Evolutionary conservation across 148 eudicot genomes (phyloP), one percentile per base, ranked within the genome.

Genomic region (Bassia scoparia): DNA sequence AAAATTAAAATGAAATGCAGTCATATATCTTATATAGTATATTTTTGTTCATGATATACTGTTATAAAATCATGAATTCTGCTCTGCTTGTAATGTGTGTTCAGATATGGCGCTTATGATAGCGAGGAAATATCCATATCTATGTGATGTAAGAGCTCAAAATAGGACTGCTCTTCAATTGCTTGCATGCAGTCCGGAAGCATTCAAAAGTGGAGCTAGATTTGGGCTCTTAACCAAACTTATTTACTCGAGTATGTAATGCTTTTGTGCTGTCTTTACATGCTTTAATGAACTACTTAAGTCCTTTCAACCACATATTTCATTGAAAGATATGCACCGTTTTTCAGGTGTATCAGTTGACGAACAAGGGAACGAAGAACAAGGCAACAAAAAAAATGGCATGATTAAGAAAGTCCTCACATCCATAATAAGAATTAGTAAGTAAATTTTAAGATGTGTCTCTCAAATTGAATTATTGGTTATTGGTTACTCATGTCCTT

Each of bases 91-190:
- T 55, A n/a, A n/a, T 49, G 21, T 49, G 29, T 55, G 29, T 60
- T 29, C 58, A 72, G 58, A 72, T 30, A 48, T 72, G n/a, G 75
- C 55, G 38, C 58, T 60, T 20, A 60, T 33, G 15, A 72, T 72
- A 49, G 75, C 75, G 46, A 48, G 4, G 20, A 61, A 15, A 15
- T 72, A 72, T 48, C 43, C 29, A 20, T 2, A 61, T 1, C 31
- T 72, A 21, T 48, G 59, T 72, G 49, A 30, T 61, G 29, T 8
- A 29, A 15, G 27, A 61, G 59, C 30, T 46, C 38, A 48, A 31
- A 53, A 48, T 61, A 13, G 21, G 55, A 72, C 67, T 29, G 67
- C 75, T 61, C 43, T 72, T 27, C 67, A 60, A 61, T 18, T 61
- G 3, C 75, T 72, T 43, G 67, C 75, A 44, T 13, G 59, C 23